These are phyloP conservation scores for Eimeria brunetti DNA, from an alignment of 169 alveolate species.

Conservation along the genomic window DNA sequence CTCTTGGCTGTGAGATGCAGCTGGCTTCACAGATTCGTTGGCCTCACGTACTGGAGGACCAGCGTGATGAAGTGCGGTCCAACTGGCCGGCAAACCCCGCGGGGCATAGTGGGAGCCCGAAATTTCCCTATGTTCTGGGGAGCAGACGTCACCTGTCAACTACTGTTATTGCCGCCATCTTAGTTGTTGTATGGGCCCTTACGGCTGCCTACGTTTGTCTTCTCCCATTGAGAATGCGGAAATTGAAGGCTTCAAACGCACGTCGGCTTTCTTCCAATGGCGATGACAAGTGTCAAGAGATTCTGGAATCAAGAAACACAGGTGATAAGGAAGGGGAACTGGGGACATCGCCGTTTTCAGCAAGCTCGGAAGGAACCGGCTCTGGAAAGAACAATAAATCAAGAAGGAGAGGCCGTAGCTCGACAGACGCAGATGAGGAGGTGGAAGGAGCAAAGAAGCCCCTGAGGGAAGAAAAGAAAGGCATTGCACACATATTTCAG, in stretches of 20 bases:
- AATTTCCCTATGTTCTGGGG: not conserved
- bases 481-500: not conserved
- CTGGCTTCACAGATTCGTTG: not conserved
- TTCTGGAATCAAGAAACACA: not conserved
- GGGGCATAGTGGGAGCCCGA: not conserved
- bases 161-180: not conserved
- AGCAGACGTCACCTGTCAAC: not conserved
- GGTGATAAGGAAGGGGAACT: not conserved
- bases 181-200: not conserved
- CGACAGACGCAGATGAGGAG: not conserved
- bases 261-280: conserved; percentile 7
- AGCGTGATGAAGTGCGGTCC: not conserved
- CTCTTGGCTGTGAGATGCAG: not conserved
- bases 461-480: not conserved
- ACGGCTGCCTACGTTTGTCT: not conserved
- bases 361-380: not conserved
- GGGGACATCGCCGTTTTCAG: not conserved
- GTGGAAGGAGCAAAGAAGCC: not conserved
- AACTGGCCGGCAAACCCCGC: not conserved
- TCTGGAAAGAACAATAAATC: not conserved
- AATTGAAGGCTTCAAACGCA: not conserved
- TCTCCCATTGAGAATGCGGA: not conserved
- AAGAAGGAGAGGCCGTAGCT: not conserved
- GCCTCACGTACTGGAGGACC: not conserved
- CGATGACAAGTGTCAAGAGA: not conserved